Base-by-base conservation (phyloP, 2,329 filamentous ascomycete species). In the Neobulgaria alba region DNA sequence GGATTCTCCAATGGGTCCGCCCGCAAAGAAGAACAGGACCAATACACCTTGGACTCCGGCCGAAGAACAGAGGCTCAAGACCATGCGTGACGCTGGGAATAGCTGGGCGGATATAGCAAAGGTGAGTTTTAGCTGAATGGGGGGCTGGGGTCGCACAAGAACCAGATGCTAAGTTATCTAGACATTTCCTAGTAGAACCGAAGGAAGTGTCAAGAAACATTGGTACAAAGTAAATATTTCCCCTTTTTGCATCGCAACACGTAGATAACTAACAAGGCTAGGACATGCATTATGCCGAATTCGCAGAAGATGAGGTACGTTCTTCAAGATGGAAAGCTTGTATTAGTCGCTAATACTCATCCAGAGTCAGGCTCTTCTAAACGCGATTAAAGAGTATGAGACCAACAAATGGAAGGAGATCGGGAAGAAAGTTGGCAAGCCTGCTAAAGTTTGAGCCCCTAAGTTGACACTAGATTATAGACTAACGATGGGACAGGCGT, bases 271-370 rank as follows among this genome's bases (percentile, higher is more conserved):
- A 42, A 51, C 42, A 21, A 38, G 20, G 33, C 43, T 46, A 92
- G 85, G 92, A 98, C 57, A 98, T 98, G 92, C 92, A 98, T 61
- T 96, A 96, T 62, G 92, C 92, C 51, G 92, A 96, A 61, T 96
- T 98, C 62, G 89, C 86, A 36, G 90, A 95, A 69, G 88, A 96
- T 59, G 92, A 95, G 78, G 87, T 93, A 74, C 62, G 52, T 49
- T 45, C 33, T 29, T 34, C 17, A 33, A 29, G 18, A 26, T 12
- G 23, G 29, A 29, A 34, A n/a, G 14, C 20, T 8, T 18, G 33
- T 18, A 39, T 38, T 37, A 41, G 38, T 34, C 47, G 45, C 56
- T 56, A 48, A 58, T 52, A 49, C 50, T 55, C 40, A 50, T 49
- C 38, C 48, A 60, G 57, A 58, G 55, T 47, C 54, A 56, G 55